These are phyloP conservation scores for Rhizophora mangle DNA, from an alignment of 345 rosid species.

Conservation along the genomic window DNA sequence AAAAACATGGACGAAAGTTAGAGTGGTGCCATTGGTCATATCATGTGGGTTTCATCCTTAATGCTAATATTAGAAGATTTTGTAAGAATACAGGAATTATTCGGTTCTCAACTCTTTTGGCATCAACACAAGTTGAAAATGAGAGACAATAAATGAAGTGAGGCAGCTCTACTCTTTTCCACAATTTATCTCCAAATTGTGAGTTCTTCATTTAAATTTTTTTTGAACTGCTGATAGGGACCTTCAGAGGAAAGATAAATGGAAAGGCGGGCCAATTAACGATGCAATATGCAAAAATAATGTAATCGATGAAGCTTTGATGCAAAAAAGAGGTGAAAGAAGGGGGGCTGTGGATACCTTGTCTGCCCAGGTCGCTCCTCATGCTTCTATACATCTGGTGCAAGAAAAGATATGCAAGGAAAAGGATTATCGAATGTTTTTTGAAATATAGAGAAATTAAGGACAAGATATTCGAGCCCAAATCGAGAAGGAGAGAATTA, in stretches of 20 bases:
- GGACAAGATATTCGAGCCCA: not conserved
- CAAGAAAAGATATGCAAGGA: not conserved
- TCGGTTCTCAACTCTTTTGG: conserved; percentile 32
- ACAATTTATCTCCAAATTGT: conserved; percentile 12
- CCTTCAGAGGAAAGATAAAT: conserved; percentile 41
- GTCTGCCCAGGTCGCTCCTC: conserved; percentile 62
- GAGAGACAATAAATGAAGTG: conserved; percentile 38
- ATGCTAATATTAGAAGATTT: conserved; percentile 38
- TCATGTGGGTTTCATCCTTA: conserved; percentile 26
- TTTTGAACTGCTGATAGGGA: conserved; percentile 14
- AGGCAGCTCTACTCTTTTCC: conserved; percentile 19
- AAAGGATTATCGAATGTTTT: not conserved
- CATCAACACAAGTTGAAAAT: conserved; percentile 8
- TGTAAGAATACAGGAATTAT: conserved; percentile 9
- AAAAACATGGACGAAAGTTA: not conserved
- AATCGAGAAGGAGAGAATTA: not conserved
- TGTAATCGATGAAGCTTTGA: not conserved
- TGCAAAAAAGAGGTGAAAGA: not conserved
- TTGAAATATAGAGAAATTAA: not conserved
- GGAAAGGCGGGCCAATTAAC: conserved; percentile 21
- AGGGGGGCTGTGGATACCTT: conserved; percentile 35
- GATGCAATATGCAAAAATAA: conserved; percentile 2
- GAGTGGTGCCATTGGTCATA: not conserved
- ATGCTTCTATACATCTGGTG: conserved; percentile 94
- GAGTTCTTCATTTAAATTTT: conserved; percentile 1